Conservation (phyloP, 805 yeast species). For the Candida loeiensis region DNA sequence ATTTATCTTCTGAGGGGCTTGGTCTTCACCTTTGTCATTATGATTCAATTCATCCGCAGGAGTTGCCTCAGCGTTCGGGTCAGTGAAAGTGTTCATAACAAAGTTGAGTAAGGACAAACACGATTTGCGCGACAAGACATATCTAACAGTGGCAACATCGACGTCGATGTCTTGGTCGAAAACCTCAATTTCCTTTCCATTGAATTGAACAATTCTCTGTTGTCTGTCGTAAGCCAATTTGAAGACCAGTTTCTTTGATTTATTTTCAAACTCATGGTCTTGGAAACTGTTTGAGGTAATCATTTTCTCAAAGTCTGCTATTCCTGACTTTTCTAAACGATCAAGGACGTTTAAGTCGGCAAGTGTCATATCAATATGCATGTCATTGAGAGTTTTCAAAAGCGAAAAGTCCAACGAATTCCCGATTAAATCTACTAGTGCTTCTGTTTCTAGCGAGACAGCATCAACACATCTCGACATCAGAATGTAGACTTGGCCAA, state of each 20-base stretch:
- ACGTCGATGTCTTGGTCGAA: conserved; percentile 75
- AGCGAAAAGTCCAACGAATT: conserved; percentile 60
- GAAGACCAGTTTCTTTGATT: conserved; percentile 46
- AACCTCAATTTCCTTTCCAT: conserved; percentile 55
- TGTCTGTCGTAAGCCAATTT: conserved; percentile 54
- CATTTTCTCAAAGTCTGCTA: conserved; percentile 62
- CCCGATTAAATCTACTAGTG: conserved; percentile 70
- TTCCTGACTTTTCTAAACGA: conserved; percentile 59
- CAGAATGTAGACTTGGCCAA: conserved; percentile 59
- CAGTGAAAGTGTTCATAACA: conserved; percentile 80
- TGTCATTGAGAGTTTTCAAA: conserved; percentile 53
- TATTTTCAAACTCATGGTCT: background rate
- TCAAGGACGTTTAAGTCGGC: conserved; percentile 72
- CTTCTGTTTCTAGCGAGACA: conserved; percentile 56
- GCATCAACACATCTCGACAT: conserved; percentile 66
- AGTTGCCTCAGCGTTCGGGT: conserved; percentile 63
- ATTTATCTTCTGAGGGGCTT: conserved; percentile 71
- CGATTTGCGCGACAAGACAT: conserved; percentile 74
- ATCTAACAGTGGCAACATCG: conserved; percentile 71
- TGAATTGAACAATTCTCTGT: conserved; percentile 56
- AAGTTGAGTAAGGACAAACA: conserved; percentile 76
- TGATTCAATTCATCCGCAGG: conserved; percentile 73
- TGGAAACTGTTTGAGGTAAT: conserved; percentile 58
- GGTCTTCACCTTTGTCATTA: conserved; percentile 51
- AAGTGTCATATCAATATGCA: conserved; percentile 64